Evolutionary conservation across 2,329 filamentous ascomycete genomes (phyloP).

Genomic region (Penicillium sp.): DNA sequence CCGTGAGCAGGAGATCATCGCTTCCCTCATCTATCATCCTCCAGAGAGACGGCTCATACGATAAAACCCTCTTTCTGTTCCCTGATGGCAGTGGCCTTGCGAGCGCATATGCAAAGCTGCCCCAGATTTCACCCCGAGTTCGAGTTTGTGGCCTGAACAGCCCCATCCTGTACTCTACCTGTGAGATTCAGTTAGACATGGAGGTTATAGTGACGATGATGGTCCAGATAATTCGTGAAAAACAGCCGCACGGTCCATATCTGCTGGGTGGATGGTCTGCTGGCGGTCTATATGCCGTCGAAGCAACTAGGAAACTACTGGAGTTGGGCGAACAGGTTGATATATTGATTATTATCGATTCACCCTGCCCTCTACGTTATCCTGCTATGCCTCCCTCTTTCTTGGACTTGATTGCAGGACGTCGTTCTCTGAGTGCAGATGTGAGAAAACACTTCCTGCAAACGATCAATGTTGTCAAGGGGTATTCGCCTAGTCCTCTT

Average conservation of each 20-base stretch:
- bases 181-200: not conserved
- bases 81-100: not conserved
- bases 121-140: not conserved
- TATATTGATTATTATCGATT: conserved; percentile 62
- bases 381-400: not conserved
- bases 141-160: not conserved
- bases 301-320: conserved; percentile 58
- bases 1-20: not conserved
- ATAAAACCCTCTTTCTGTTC: not conserved
- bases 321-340: conserved; percentile 54
- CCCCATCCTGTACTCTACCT: not conserved
- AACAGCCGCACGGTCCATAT: conserved; percentile 53
- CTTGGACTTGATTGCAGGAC: not conserved
- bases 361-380: conserved; percentile 56
- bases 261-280: conserved; percentile 67
- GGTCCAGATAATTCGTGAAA: conserved; percentile 27
- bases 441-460: not conserved
- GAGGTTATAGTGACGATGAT: not conserved
- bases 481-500: not conserved
- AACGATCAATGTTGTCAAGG: not conserved
- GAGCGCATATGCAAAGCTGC: not conserved
- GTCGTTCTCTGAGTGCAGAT: not conserved
- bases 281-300: conserved; percentile 66
- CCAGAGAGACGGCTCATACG: not conserved
- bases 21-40: not conserved